A percentile compares a stretch with the other conserved stretches of the same genome.
Conservation (phyloP, 169 alveolate species). For the Babesia divergens region DNA sequence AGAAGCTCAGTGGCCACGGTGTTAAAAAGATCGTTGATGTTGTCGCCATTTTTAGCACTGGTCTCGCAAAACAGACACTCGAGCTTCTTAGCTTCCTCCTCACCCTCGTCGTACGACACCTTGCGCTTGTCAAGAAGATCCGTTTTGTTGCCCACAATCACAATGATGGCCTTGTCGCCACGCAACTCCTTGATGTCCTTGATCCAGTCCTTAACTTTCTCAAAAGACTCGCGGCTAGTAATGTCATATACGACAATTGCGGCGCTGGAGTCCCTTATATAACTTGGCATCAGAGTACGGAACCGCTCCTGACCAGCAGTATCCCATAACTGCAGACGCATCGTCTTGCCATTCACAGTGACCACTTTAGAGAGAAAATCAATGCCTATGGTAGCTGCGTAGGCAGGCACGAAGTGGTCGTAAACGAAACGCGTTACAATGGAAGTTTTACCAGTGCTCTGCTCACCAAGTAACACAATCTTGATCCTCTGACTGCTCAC, state of each 20-base stretch:
- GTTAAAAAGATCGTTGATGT: conserved; percentile 74
- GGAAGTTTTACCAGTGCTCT: conserved; percentile 97
- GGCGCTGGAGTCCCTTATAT: conserved; percentile 94
- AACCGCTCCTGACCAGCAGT: conserved; percentile 98
- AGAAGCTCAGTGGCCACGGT: conserved; percentile 53
- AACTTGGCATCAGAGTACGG: conserved; percentile 93
- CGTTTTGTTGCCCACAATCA: conserved; percentile 95
- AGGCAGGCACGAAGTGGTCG: conserved; percentile 92
- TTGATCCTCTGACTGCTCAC: conserved; percentile 62
- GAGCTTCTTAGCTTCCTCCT: conserved; percentile 85
- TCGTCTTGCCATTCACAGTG: conserved; percentile 91
- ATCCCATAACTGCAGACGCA: conserved; percentile 97
- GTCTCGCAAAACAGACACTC: conserved; percentile 92
- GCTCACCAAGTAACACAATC: conserved; percentile 72
- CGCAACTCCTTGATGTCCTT: conserved; percentile 94
- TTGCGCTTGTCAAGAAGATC: conserved; percentile 92
- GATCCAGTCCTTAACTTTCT: conserved; percentile 91
- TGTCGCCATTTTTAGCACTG: conserved; percentile 96
- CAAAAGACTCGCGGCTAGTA: conserved; percentile 89
- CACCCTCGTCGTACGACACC: conserved; percentile 91
- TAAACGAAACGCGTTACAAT: conserved; percentile 96
- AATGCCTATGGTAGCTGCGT: conserved; percentile 92
- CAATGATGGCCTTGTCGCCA: conserved; percentile 93
- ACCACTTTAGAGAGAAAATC: conserved; percentile 95
- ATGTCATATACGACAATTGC: conserved; percentile 95